phyloP scores from a whole-genome alignment of 129 eudicot species.

The Apium graveolens region DNA sequence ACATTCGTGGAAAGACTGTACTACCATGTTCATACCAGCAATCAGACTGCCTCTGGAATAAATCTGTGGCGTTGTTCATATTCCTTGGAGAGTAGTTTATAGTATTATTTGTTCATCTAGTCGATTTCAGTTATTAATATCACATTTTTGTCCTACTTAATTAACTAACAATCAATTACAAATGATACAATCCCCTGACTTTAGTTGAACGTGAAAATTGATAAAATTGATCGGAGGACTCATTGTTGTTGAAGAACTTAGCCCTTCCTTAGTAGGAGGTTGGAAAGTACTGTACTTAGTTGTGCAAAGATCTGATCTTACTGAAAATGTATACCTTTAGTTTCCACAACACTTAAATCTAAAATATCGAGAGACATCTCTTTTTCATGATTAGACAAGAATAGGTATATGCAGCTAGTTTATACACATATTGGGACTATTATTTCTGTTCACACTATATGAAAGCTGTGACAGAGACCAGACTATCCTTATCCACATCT shows the following conservation, averaged over 20 bases:
- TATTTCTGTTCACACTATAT: background rate
- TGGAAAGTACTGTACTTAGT: background rate
- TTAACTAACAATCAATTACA: background rate
- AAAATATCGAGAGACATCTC: background rate
- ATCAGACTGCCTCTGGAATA: background rate
- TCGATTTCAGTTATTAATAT: background rate
- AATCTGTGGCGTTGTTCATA: background rate
- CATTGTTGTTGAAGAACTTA: background rate
- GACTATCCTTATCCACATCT: background rate
- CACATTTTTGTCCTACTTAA: background rate
- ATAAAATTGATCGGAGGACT: background rate
- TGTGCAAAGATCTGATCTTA: background rate
- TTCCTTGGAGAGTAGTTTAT: background rate
- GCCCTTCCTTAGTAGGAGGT: background rate
- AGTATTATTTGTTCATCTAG: background rate
- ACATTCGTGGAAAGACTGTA: background rate
- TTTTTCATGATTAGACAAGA: background rate
- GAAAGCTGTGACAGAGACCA: background rate
- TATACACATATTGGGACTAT: background rate
- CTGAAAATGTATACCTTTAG: background rate
- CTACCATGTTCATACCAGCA: background rate
- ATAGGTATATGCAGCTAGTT: background rate
- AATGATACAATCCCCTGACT: background rate
- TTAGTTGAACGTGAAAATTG: background rate
- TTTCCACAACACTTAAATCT: background rate